These are phyloP conservation scores for Trichomonas gallinae DNA, from an alignment of 208 protist genomes.

Conservation along the genomic window DNA sequence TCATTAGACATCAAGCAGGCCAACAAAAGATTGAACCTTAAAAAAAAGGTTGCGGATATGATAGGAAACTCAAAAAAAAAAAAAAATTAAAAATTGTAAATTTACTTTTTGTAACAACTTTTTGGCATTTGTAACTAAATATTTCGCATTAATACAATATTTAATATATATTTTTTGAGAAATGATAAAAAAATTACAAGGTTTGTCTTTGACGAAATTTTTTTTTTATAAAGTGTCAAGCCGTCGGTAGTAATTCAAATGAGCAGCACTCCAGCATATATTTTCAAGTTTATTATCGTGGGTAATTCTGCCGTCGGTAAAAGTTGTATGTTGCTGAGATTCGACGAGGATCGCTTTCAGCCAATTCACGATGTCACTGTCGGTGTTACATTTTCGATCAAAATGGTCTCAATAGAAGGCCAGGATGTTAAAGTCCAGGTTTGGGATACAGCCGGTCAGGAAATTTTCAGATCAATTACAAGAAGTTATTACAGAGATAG, in stretches of 20 bases:
- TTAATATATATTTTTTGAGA: no score
- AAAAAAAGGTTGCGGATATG: no score
- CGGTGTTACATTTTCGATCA: neutral
- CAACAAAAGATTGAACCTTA: no score
- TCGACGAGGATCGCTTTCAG: constrained; percentile 20
- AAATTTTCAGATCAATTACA: constrained; percentile 17
- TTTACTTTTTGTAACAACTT: no score
- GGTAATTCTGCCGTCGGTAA: constrained; percentile 13
- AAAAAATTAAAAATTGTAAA: no score
- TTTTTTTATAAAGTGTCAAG: no score
- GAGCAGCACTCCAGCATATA: neutral
- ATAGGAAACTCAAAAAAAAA: no score
- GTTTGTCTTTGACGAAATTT: no score
- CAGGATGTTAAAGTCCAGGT: constrained; percentile 18
- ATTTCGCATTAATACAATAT: no score
- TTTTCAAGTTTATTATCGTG: constrained; percentile 22
- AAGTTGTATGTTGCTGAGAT: neutral
- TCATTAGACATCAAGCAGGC: no score
- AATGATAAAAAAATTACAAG: no score
- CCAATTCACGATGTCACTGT: constrained; percentile 23
- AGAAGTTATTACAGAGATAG: constrained; percentile 13
- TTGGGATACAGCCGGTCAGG: constrained; percentile 23
- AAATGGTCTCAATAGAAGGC: neutral
- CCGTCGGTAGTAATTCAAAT: neutral
- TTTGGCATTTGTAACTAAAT: no score